Evolutionary conservation across 2,329 filamentous ascomycete species (phyloP).

Genomic region (Zarea fungicola): DNA sequence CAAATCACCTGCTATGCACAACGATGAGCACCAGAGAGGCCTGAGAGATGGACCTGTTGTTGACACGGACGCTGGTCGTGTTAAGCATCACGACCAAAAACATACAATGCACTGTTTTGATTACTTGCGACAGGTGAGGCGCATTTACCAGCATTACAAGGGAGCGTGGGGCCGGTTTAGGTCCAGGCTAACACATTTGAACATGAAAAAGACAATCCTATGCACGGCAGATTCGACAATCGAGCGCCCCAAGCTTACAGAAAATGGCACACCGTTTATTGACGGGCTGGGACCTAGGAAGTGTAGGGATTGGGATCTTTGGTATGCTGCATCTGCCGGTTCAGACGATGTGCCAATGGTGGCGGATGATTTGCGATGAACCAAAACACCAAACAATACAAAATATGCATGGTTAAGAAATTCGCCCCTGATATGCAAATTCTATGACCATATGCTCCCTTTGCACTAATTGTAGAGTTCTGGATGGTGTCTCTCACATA

Average conservation of each 20-base stretch:
- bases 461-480: no score
- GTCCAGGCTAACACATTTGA: no score
- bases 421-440: no score
- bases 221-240: constrained; percentile 1
- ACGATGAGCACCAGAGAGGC: no score
- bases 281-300: background rate
- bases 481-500: no score
- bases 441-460: no score
- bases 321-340: background rate
- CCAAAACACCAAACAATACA: no score
- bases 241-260: background rate
- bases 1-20: background rate
- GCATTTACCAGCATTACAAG: background rate
- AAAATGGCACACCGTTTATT: background rate
- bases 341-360: background rate
- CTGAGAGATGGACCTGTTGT: no score
- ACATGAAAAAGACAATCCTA: constrained; percentile 5
- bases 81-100: background rate
- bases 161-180: background rate
- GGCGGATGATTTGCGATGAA: background rate
- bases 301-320: constrained; percentile 1
- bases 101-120: constrained; percentile 7
- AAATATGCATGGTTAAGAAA: no score
- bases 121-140: constrained; percentile 1
- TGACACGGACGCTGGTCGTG: background rate